A percentile compares a stretch with the other conserved stretches of the same genome.
phyloP scores from a whole-genome alignment of 441 rosid genomes.

The Populus hybrid region DNA sequence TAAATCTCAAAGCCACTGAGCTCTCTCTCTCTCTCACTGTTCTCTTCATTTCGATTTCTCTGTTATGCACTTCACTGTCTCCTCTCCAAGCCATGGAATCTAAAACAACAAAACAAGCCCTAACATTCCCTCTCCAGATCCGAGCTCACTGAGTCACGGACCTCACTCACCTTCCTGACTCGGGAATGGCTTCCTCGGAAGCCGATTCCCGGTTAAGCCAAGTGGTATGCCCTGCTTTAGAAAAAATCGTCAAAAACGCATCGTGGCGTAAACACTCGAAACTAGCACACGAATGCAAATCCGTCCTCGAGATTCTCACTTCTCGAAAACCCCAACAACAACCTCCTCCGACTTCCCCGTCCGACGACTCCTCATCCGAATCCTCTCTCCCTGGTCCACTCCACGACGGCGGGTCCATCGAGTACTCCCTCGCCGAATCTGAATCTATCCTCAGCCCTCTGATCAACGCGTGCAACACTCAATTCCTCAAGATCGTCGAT shows the following conservation, averaged over 20 bases:
- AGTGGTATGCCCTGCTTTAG: constrained; percentile 76
- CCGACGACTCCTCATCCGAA: constrained; percentile 45
- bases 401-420: constrained; percentile 65
- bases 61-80: too few relatives aligned
- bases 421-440: constrained; percentile 75
- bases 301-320: constrained; percentile 60
- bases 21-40: not conserved
- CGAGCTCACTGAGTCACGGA: constrained; percentile 22
- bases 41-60: too few relatives aligned
- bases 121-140: constrained; percentile 21
- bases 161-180: constrained; percentile 26
- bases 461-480: constrained; percentile 72
- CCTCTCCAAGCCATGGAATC: constrained; percentile 20
- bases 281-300: constrained; percentile 88
- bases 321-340: constrained; percentile 38
- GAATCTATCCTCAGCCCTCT: constrained; percentile 77
- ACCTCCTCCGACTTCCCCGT: constrained; percentile 27
- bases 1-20: not conserved
- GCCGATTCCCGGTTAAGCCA: constrained; percentile 93
- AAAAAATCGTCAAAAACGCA: constrained; percentile 79
- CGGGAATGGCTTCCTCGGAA: constrained; percentile 99
- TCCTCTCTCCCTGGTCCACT: constrained; percentile 76
- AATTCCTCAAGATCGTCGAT: constrained; percentile 81
- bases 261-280: constrained; percentile 99
- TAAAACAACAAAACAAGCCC: not conserved